These are phyloP conservation scores for Platismatia glauca DNA, from an alignment of 495 filamentous ascomycete species.

Conservation along the genomic window DNA sequence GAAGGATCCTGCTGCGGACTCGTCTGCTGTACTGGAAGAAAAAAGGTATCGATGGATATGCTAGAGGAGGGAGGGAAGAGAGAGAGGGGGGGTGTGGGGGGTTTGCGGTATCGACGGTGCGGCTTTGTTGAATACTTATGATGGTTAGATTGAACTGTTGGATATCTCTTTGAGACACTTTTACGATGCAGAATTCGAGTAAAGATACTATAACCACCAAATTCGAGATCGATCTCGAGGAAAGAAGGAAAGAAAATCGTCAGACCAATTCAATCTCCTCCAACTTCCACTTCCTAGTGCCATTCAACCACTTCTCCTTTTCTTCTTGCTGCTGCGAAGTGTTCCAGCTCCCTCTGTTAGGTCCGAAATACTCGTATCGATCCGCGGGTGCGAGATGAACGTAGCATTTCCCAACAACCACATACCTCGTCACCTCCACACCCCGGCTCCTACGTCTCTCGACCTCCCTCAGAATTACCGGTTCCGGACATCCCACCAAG, in stretches of 20 bases:
- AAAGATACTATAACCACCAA: too few species aligned
- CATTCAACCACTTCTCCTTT: background rate
- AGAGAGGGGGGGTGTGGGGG: too few species aligned
- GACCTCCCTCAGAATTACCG: slow-evolving; percentile 6
- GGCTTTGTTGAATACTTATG: too few species aligned
- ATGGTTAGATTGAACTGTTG: too few species aligned
- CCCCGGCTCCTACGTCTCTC: background rate
- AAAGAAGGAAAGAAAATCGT: background rate
- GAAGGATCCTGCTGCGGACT: too few species aligned
- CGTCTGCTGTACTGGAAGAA: too few species aligned
- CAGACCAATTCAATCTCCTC: background rate
- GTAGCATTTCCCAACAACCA: slow-evolving; percentile 2
- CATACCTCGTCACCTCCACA: background rate
- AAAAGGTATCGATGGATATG: too few species aligned
- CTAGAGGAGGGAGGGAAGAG: too few species aligned
- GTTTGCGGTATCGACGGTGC: too few species aligned
- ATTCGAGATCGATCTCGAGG: too few species aligned
- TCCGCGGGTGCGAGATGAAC: background rate
- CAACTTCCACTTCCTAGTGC: background rate
- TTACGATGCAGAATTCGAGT: too few species aligned
- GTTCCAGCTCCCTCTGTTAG: background rate
- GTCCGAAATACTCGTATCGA: slow-evolving; percentile 7
- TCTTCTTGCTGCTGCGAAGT: background rate
- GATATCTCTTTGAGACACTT: too few species aligned
- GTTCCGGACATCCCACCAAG: slow-evolving; percentile 6